Base-by-base conservation (phyloP, 164 flowering plant species). In the Aristolochia fimbriata region DNA sequence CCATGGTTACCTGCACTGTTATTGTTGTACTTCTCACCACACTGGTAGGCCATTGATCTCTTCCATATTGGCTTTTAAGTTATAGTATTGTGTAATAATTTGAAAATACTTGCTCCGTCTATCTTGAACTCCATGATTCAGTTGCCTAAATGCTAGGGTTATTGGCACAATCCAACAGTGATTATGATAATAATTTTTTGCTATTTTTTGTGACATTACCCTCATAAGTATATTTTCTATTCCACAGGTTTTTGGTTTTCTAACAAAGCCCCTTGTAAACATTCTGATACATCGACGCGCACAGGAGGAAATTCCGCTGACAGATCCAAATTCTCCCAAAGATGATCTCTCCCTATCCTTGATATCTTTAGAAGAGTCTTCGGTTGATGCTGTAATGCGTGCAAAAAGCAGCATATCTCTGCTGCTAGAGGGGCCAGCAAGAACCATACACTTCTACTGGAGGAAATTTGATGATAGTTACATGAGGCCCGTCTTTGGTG, bases 401-500 rank as follows among this genome's bases (percentile, higher is more conserved):
- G 93, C 96, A 4, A 83, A 80, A 75, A 81, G 78, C 58, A 78
- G 88, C 70, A 60, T 93, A 51, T 68, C 90, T 2, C 73, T 80
- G 88, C 76, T 93, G 19, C 72, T 93, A 17, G 88, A 83, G 59
- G 80, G 87, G 47, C 98, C 96, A 13, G 85, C 80, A 0, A 74
- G 71, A 72, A 89, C 91, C 14, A 81, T 87, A 54, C 98, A 92
- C 71, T 68, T 23, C 56, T 84, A 78, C 66, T 92, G 96, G 98
- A 81, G 89, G 71, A 85, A 69, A 73, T 89, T 92, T 31, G 98
- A 92, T 57, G 83, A 92, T 58, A 51, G 80, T 6, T 87, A 84
- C 74, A 92, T 92, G 98, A 77, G 96, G 73, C 98, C 96, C 0
- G 56, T 81, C 6, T 92, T 92, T 62, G 96, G 98, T 2, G 96